Conservation (phyloP, 768 basidiomycete species). For the Calocybe indica region DNA sequence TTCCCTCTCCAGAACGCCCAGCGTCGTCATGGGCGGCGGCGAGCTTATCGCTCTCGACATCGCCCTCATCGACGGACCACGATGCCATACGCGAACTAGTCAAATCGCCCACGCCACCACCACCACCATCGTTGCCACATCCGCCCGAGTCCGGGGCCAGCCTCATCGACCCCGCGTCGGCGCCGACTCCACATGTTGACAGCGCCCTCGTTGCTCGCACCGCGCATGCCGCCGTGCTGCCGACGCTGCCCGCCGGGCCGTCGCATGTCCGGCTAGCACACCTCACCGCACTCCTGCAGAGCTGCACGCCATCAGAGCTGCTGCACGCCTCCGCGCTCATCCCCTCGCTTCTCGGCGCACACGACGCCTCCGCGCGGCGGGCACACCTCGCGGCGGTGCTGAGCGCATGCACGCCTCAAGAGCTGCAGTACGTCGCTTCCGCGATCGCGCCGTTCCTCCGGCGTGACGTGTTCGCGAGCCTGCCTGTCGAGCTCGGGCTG, state of each 20-base stretch:
- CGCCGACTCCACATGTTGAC: too few species aligned
- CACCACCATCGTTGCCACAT: too few species aligned
- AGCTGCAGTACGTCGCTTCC: conserved; percentile 61
- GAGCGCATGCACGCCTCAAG: conserved; percentile 16
- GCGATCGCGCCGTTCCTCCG: conserved; percentile 61
- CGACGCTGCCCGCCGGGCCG: too few species aligned
- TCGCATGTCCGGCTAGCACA: too few species aligned
- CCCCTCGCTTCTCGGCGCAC: not conserved
- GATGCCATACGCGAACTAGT: too few species aligned
- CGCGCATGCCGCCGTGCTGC: too few species aligned
- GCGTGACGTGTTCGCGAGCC: conserved; percentile 44
- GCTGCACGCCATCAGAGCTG: not conserved
- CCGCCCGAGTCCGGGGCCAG: too few species aligned
- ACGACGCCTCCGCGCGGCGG: not conserved
- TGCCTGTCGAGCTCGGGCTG: conserved; percentile 60
- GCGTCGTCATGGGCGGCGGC: not conserved
- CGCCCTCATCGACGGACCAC: too few species aligned
- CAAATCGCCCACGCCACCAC: too few species aligned
- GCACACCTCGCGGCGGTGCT: conserved; percentile 8
- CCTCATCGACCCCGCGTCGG: too few species aligned
- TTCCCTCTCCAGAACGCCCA: not conserved
- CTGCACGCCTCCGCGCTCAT: not conserved
- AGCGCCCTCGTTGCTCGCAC: too few species aligned
- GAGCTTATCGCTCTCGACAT: too few species aligned
- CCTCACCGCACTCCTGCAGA: not conserved